phyloP scores from a whole-genome alignment of 805 yeast species.

The Cyberlindnera americana region DNA sequence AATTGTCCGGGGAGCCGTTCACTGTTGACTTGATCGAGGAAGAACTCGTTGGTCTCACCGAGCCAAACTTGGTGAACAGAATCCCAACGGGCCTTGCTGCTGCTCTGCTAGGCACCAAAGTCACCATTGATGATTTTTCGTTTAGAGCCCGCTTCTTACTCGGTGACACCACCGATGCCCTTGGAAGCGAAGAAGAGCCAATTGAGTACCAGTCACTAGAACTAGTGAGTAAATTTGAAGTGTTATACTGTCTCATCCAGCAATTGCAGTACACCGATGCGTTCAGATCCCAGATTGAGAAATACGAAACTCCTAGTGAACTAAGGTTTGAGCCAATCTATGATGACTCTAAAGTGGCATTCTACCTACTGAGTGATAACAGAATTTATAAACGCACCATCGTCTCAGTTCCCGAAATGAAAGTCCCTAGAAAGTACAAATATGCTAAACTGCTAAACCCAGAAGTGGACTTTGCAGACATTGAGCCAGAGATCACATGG shows the following conservation, averaged over 20 bases:
- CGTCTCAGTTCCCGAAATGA: constrained; percentile 29
- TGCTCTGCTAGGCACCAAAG: constrained; percentile 22
- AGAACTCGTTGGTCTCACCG: constrained; percentile 47
- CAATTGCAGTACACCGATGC: constrained; percentile 40
- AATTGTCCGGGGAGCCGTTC: constrained; percentile 47
- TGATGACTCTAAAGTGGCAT: constrained; percentile 24
- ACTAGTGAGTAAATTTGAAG: constrained; percentile 46
- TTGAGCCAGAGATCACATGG: constrained; percentile 40
- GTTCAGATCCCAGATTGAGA: constrained; percentile 47
- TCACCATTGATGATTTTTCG: constrained; percentile 25
- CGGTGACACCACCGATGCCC: constrained; percentile 21
- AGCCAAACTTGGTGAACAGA: constrained; percentile 39
- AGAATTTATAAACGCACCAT: constrained; percentile 44
- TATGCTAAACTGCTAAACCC: constrained; percentile 28
- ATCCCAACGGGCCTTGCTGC: constrained; percentile 33
- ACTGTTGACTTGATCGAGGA: constrained; percentile 57
- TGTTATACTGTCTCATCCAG: constrained; percentile 42
- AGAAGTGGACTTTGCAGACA: constrained; percentile 24
- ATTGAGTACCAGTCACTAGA: constrained; percentile 38
- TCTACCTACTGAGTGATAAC: constrained; percentile 45
- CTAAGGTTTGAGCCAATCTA: constrained; percentile 32
- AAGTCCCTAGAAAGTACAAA: constrained; percentile 34
- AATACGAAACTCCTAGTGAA: constrained; percentile 29
- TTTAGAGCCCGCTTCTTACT: constrained; percentile 25
- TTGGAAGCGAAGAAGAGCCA: constrained; percentile 27